These are phyloP conservation scores for Erythrophleum ivorense DNA, from an alignment of 331 rosid genomes.

Conservation along the genomic window DNA sequence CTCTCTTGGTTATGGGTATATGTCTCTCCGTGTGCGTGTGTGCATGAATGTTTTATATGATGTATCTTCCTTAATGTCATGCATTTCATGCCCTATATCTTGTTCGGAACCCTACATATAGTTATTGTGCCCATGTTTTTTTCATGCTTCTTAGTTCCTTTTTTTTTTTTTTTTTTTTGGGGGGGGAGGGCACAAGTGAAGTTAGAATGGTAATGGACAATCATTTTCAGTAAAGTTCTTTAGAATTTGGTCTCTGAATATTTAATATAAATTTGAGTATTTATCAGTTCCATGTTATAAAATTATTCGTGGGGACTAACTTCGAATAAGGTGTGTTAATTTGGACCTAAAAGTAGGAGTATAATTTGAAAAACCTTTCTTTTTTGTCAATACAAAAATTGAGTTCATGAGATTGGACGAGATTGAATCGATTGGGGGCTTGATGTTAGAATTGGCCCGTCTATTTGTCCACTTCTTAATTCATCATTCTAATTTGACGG, in stretches of 20 bases:
- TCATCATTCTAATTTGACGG: not conserved
- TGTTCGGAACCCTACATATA: not conserved
- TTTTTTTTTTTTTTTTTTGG: not conserved
- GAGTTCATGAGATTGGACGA: not conserved
- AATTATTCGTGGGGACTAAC: too few species aligned
- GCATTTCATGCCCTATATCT: not conserved
- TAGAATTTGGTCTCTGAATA: not conserved
- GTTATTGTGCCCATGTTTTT: not conserved
- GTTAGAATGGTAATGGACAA: too few species aligned
- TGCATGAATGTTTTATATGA: not conserved
- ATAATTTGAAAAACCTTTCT: too few species aligned
- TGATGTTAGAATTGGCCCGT: not conserved
- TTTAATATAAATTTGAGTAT: too few species aligned
- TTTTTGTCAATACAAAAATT: too few species aligned
- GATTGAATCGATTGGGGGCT: not conserved
- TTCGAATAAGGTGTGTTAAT: too few species aligned
- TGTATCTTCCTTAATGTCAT: not conserved
- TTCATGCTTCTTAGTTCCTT: not conserved
- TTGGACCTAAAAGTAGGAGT: too few species aligned
- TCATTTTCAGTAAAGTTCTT: not conserved
- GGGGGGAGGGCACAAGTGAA: not conserved
- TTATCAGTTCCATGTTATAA: too few species aligned
- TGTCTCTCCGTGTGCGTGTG: not conserved
- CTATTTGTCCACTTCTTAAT: not conserved
- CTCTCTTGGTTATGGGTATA: conserved; percentile 66